phyloP scores from a whole-genome alignment of 148 eudicot genomes.

The Hydrangea macrophylla region DNA sequence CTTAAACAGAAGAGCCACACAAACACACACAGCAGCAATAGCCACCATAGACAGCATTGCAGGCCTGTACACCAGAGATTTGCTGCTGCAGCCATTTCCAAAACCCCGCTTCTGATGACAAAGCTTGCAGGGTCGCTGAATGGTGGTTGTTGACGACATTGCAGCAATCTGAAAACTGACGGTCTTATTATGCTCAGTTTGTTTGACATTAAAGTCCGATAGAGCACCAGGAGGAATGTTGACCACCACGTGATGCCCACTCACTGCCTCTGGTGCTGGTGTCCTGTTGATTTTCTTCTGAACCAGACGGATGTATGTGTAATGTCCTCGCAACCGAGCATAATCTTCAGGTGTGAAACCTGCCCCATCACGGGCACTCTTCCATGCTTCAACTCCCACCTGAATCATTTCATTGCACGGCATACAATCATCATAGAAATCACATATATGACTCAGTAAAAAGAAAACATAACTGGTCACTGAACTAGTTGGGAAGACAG shows the following conservation, averaged over 20 bases:
- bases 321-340: conserved; percentile 64
- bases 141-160: conserved; percentile 8
- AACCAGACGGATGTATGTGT: conserved; percentile 51
- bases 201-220: conserved; percentile 19
- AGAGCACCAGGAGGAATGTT: conserved; percentile 45
- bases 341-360: conserved; percentile 76
- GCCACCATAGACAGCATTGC: conserved; percentile 73
- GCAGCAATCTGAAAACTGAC: conserved; percentile 45
- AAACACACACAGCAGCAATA: conserved; percentile 83
- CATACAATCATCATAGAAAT: too few species aligned
- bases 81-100: conserved; percentile 24
- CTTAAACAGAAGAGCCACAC: conserved; percentile 72
- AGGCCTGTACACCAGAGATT: conserved; percentile 51
- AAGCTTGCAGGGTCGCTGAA: conserved; percentile 37
- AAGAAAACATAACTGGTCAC: too few species aligned
- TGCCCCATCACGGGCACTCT: conserved; percentile 47
- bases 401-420: conserved; percentile 27
- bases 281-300: conserved; percentile 39
- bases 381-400: conserved; percentile 87
- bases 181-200: conserved; percentile 11
- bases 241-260: conserved; percentile 59
- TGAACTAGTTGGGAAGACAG: too few species aligned
- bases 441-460: too few species aligned
- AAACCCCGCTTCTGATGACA: conserved; percentile 43
- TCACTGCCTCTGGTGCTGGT: too few species aligned